phyloP scores from a whole-genome alignment of 768 basidiomycete species.

The Lactifluus volemus region DNA sequence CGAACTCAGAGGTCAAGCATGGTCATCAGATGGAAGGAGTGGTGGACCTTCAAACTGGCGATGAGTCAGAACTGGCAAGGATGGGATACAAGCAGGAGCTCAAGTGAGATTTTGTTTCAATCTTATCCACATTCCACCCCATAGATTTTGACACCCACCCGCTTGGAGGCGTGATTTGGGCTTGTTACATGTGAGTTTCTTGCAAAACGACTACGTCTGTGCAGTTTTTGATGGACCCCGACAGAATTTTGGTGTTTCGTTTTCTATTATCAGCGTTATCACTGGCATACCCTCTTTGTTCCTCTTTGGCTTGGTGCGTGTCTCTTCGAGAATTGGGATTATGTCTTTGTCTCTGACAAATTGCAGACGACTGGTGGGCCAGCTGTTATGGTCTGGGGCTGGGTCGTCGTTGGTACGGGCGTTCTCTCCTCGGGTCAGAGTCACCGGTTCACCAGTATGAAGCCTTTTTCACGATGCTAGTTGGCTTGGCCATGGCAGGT shows the following conservation, averaged over 20 bases:
- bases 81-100: conserved; percentile 71
- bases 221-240: neutral
- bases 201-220: neutral
- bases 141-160: neutral
- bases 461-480: conserved; percentile 62
- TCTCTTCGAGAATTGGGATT: neutral
- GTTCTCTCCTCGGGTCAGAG: neutral
- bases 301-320: conserved; percentile 53
- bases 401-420: conserved; percentile 50
- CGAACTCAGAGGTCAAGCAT: neutral
- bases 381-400: conserved; percentile 72
- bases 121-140: neutral
- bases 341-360: neutral
- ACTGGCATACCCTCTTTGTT: conserved; percentile 67
- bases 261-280: conserved; percentile 69
- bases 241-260: conserved; percentile 67
- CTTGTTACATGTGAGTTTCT: conserved; percentile 44
- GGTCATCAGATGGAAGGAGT: neutral
- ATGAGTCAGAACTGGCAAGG: conserved; percentile 55
- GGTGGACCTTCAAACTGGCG: conserved; percentile 24
- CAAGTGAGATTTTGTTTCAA: conserved; percentile 32
- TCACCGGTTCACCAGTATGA: neutral
- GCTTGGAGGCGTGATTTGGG: conserved; percentile 47
- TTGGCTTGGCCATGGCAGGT: conserved; percentile 73
- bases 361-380: conserved; percentile 66